Percentiles rank a stretch among this genome's conserved stretches.
These are phyloP conservation scores for Cetradonia linearis DNA, from an alignment of 495 filamentous ascomycete species.

Conservation along the genomic window DNA sequence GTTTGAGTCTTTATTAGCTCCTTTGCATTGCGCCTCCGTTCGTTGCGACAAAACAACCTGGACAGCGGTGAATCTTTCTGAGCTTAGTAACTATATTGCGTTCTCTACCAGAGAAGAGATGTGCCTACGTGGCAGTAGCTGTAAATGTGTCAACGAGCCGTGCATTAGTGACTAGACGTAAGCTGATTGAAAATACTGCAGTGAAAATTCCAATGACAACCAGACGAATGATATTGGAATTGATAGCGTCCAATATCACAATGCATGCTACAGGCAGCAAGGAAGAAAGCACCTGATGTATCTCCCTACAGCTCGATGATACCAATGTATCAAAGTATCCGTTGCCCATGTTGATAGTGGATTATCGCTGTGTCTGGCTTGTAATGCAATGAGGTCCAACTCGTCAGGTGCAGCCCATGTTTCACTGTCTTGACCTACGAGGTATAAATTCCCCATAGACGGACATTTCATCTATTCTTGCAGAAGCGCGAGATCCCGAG, in stretches of 20 bases:
- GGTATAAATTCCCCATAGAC: not conserved
- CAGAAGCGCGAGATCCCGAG: not conserved
- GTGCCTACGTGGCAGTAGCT: constrained; percentile 22
- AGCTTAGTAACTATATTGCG: no score
- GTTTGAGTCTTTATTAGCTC: no score
- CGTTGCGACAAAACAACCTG: no score
- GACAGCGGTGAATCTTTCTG: no score
- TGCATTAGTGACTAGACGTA: constrained; percentile 21
- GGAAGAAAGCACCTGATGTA: not conserved
- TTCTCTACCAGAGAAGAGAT: no score
- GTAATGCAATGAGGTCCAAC: not conserved
- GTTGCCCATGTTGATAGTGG: not conserved
- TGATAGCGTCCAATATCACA: not conserved
- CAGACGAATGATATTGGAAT: not conserved
- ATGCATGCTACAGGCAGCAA: not conserved
- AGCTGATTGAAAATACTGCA: constrained; percentile 16
- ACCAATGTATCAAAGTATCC: not conserved
- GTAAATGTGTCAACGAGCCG: constrained; percentile 22
- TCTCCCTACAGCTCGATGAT: not conserved
- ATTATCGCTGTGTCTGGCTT: not conserved
- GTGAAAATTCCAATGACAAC: constrained; percentile 19
- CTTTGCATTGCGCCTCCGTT: no score
- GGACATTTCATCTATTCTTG: not conserved
- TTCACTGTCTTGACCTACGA: not conserved
- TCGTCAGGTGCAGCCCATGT: not conserved